These are phyloP conservation scores for Rhizoclosmatium sp. DNA, from an alignment of 192 early-diverging fungal genomes.

Conservation along the genomic window DNA sequence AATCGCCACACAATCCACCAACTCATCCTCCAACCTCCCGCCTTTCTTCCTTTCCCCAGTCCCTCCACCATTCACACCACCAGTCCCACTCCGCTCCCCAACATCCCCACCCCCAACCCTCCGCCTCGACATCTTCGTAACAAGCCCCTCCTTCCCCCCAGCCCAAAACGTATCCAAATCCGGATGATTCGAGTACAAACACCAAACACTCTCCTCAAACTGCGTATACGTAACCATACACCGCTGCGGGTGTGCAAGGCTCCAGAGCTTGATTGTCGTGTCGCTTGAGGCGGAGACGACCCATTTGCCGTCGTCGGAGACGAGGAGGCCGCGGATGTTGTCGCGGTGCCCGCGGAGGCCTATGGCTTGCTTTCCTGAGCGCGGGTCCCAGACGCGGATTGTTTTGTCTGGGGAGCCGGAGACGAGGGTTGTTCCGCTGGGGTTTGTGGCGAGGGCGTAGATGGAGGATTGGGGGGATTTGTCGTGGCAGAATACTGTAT, in stretches of 20 bases:
- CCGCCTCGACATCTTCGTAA: slow-evolving; percentile 77
- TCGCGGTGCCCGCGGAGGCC: slow-evolving; percentile 95
- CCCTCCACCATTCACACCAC: slow-evolving; percentile 41
- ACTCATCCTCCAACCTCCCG: slow-evolving; percentile 45
- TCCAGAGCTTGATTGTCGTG: slow-evolving; percentile 98
- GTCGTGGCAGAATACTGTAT: slow-evolving; percentile 47
- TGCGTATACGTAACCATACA: slow-evolving; percentile 91
- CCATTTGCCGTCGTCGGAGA: slow-evolving; percentile 87
- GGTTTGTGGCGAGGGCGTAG: slow-evolving; percentile 87
- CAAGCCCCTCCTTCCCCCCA: slow-evolving; percentile 89
- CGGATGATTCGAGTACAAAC: slow-evolving; percentile 84
- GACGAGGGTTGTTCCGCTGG: slow-evolving; percentile 79
- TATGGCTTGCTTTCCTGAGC: slow-evolving; percentile 73
- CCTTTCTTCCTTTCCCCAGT: slow-evolving; percentile 32
- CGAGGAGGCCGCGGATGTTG: slow-evolving; percentile 86
- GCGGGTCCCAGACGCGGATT: slow-evolving; percentile 90
- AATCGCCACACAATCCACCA: slow-evolving; percentile 83
- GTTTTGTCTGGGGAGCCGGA: slow-evolving; percentile 94
- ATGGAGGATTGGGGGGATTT: slow-evolving; percentile 73
- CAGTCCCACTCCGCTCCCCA: slow-evolving; percentile 15
- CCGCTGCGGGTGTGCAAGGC: slow-evolving; percentile 77
- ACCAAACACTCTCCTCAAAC: slow-evolving; percentile 90
- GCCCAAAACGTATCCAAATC: slow-evolving; percentile 91
- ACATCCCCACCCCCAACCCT: slow-evolving; percentile 38
- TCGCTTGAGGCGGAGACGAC: slow-evolving; percentile 93